Base-by-base conservation (phyloP, 331 rosid species). In the Stylosanthes scabra region DNA sequence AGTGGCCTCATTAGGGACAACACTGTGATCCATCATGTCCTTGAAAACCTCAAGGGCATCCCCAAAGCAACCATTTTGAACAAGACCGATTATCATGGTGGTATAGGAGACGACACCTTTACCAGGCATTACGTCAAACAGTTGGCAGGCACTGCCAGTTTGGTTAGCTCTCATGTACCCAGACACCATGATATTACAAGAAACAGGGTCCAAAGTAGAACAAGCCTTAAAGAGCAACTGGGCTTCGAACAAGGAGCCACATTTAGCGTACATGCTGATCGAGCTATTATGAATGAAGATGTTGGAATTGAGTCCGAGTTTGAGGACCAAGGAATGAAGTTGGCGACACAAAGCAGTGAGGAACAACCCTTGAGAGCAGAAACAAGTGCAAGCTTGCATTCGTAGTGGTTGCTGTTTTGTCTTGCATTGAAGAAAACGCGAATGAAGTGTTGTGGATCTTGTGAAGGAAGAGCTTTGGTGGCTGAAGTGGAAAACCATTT, bases 21-120 rank as follows among this genome's bases (percentile, higher is more conserved):
- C 86, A 44, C 85, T 88, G 31, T 60, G 67, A 11, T 51, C 74
- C 60, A 83, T 83, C 99, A 94, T 89, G 61, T 84, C 87, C 89
- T 81, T 88, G 68, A 91, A 94, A 74, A 90, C 84, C 77, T 78
- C 83, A 72, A 84, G 72, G 49, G 91, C 97, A 60, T 91, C 93
- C 0, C 25, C 13, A 87, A 95, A 90, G 74, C 82, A 79, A 11
- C 27, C 83, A 78, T 84, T 87, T 71, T 84, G 84, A 0, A 86
- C 88, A 78, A 91, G 86, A 67, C 97, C 97, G 88, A 83, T 81
- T n/a, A 91, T 88, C 97, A 94, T 91, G 41, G 96, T 83, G 1
- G 99, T 89, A 70, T 88, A 94, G 8, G 99, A 88, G 46, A 94
- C 86, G 72, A 88, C 86, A 15, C 81, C 80, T 79, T 75, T 89